Conservation (phyloP, 176 grass and related monocot species). For the Musa beccarii region DNA sequence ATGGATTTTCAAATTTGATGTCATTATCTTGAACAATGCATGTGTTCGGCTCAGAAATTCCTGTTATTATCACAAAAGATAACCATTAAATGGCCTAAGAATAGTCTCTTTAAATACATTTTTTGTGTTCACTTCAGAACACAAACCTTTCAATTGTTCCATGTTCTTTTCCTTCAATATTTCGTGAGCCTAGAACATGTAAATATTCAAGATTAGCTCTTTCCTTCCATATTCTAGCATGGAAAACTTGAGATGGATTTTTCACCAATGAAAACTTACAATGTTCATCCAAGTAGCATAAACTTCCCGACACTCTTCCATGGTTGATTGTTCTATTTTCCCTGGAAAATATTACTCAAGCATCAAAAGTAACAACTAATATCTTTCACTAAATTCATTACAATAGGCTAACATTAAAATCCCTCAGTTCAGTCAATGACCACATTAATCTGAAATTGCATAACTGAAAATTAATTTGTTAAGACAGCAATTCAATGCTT, state of each 20-base stretch:
- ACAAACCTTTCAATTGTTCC: conserved; percentile 45
- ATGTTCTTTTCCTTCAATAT: conserved; percentile 53
- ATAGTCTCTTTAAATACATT: background rate
- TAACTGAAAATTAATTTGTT: background rate
- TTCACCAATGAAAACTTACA: conserved; percentile 35
- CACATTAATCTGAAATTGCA: too few species aligned
- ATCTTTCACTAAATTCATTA: background rate
- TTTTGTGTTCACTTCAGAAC: background rate
- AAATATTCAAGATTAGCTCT: conserved; percentile 6
- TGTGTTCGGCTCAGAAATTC: conserved; percentile 14
- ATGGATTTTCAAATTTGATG: conserved; percentile 23
- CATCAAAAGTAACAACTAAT: background rate
- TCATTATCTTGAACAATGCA: background rate
- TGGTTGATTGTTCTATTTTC: conserved; percentile 96
- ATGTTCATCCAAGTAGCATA: conserved; percentile 66
- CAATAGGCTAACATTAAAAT: background rate
- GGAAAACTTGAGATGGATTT: background rate
- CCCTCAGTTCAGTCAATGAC: background rate
- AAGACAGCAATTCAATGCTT: background rate
- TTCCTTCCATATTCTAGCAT: background rate
- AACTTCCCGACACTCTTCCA: conserved; percentile 94
- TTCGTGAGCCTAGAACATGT: conserved; percentile 64
- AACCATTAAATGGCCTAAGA: background rate
- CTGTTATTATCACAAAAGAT: background rate
- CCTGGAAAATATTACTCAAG: conserved; percentile 36